phyloP scores from a whole-genome alignment of 106 monocot genomes.

The Dioscorea zingiberensis region DNA sequence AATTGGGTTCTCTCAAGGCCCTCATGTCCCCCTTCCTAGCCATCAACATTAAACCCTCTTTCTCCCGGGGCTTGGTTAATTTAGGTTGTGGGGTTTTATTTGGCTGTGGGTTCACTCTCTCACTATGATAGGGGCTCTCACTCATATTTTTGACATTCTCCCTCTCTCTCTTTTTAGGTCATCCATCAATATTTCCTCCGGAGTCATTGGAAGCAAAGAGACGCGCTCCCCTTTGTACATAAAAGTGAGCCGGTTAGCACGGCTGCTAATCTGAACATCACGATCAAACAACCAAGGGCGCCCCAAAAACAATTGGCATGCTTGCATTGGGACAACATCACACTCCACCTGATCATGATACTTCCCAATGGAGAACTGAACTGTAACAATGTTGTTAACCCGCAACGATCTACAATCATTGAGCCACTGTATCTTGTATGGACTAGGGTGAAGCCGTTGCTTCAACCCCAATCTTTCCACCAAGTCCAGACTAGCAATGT shows the following conservation, averaged over 20 bases:
- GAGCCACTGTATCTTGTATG: not conserved
- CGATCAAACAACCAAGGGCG: not conserved
- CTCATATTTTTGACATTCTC: not conserved
- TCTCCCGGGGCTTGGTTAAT: too few relatives aligned
- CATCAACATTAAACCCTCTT: too few relatives aligned
- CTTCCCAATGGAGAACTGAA: not conserved
- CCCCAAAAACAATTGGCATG: not conserved
- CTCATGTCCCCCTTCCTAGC: too few relatives aligned
- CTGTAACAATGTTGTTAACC: not conserved
- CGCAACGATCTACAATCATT: not conserved
- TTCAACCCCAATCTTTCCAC: not conserved
- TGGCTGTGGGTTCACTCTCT: too few relatives aligned
- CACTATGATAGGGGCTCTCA: not conserved
- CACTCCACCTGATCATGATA: conserved; percentile 3
- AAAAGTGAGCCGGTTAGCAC: not conserved
- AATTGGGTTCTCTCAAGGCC: too few relatives aligned
- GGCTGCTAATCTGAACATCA: not conserved
- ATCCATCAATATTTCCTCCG: not conserved
- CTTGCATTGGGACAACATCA: conserved; percentile 6
- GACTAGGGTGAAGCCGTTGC: not conserved
- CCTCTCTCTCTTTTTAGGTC: not conserved
- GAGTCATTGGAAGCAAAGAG: not conserved
- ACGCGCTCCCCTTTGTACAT: not conserved
- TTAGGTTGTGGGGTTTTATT: too few relatives aligned
- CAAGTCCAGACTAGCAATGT: not conserved